phyloP scores from a whole-genome alignment of 768 basidiomycete species.

The Ephemerocybe angulata region DNA sequence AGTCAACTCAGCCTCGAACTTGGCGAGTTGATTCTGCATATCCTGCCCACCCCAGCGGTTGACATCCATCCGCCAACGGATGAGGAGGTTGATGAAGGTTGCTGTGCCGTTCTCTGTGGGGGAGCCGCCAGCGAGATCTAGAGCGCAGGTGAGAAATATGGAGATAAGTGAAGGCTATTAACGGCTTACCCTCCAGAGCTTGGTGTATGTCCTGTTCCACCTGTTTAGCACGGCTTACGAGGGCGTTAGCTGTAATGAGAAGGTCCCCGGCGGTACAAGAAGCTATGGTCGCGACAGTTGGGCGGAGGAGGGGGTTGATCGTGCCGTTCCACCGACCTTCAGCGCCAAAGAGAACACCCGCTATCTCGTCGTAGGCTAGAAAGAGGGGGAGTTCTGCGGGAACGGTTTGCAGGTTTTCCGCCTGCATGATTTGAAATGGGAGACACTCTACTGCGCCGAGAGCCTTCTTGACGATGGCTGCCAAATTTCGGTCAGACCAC shows the following conservation, averaged over 20 bases:
- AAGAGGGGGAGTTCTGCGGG: background rate
- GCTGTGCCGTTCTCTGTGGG: background rate
- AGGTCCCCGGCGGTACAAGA: background rate
- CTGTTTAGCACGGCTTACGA: background rate
- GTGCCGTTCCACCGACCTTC: background rate
- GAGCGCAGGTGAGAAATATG: background rate
- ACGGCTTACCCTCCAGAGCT: background rate
- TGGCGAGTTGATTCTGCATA: background rate
- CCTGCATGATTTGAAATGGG: constrained; percentile 9
- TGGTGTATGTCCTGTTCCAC: background rate
- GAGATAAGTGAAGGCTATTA: background rate
- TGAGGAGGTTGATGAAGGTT: background rate
- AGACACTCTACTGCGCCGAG: constrained; percentile 12
- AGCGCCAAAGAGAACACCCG: background rate
- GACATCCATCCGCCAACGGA: background rate
- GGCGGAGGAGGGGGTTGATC: background rate
- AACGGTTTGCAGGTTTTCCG: background rate
- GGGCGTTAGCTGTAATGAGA: background rate
- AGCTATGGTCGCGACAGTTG: background rate
- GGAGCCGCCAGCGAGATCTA: background rate
- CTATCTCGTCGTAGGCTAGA: background rate
- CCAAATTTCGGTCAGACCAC: constrained; percentile 15
- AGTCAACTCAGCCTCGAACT: background rate
- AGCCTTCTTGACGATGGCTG: constrained; percentile 9
- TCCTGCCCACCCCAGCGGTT: background rate